phyloP scores from a whole-genome alignment of 495 filamentous ascomycete genomes.

The Jackrogersella multiformis region DNA sequence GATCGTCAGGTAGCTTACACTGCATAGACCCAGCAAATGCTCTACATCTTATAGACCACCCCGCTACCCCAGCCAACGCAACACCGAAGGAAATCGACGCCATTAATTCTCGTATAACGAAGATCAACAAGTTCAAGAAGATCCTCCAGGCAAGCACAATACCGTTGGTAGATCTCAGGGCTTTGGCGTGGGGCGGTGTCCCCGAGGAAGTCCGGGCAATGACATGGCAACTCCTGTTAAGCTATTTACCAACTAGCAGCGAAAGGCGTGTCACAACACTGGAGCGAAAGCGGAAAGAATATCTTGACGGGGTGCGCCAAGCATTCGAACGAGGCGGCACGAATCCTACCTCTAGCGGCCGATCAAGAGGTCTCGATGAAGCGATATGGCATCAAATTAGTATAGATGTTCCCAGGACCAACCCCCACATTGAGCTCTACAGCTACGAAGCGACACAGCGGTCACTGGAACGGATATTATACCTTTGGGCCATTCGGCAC shows the following conservation, averaged over 20 bases:
- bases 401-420: slow-evolving; percentile 97
- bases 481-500: slow-evolving; percentile 97
- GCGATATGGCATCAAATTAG: slow-evolving; percentile 98
- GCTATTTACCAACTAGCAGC: slow-evolving; percentile 93
- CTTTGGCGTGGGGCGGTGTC: slow-evolving; percentile 90
- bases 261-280: slow-evolving; percentile 90
- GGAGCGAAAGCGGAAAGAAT: slow-evolving; percentile 95
- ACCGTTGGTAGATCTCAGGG: slow-evolving; percentile 80
- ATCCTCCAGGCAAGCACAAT: slow-evolving; percentile 92
- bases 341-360: slow-evolving; percentile 51
- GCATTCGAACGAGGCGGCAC: slow-evolving; percentile 80
- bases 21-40: slow-evolving; percentile 88
- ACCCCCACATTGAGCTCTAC: slow-evolving; percentile 93
- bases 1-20: slow-evolving; percentile 27
- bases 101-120: slow-evolving; percentile 85
- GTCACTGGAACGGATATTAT: slow-evolving; percentile 91
- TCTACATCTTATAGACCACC: slow-evolving; percentile 91
- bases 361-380: slow-evolving; percentile 85
- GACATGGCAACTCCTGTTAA: slow-evolving; percentile 96
- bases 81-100: slow-evolving; percentile 85
- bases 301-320: slow-evolving; percentile 93
- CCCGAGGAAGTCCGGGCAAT: slow-evolving; percentile 95
- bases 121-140: slow-evolving; percentile 98
- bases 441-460: slow-evolving; percentile 95
- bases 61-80: slow-evolving; percentile 76